Evolutionary conservation across 2,329 filamentous ascomycete genomes (phyloP), one percentile per base, ranked within the genome.

Genomic region (Chaetomium sp.): DNA sequence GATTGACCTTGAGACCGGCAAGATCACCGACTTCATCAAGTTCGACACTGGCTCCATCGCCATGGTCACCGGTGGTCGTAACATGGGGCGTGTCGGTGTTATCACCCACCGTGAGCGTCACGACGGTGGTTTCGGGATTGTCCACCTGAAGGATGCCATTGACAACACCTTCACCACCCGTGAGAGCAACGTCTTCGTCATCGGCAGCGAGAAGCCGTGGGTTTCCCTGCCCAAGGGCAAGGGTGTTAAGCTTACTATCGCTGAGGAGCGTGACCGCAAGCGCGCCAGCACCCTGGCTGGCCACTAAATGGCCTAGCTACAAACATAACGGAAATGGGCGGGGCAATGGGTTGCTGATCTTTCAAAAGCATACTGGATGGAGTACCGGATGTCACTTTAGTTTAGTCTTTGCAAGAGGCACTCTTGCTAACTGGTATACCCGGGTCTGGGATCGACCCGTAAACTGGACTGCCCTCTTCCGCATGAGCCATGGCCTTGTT

Each of bases 61-160:
- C 77, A 99, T 99, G 92, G 88, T 88, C 73, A 99, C 94, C 69
- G 94, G 94, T 87, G 94, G 94, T 86, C 94, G 92, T 76, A 99
- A 99, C 90, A 99, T 97, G 92, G 94, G 94, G 76, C 94, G 94
- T 92, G 92, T 99, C 73, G 94, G 94, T 88, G 92, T 97, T 77
- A 95, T 99, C 82, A 97, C 94, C 71, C 91, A 99, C 86, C 92
- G 94, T 84, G 94, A 99, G 86, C 90, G 94, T 72, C 94, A 99
- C 85, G 94, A 99, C 70, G 94, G 94, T 84, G 94, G 94, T 78
- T 99, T 99, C 89, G 95, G 95, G 86, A 95, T 99, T 73, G 91
- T 99, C 77, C 91, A 96, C 84, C 88, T 99, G 80, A 99, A 99
- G 89, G 94, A 99, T 74, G 92, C 91, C 72, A 92, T 99, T 79